These are phyloP conservation scores for Chytriomyces sp. DNA, from an alignment of 192 early-diverging fungal species.

Conservation along the genomic window DNA sequence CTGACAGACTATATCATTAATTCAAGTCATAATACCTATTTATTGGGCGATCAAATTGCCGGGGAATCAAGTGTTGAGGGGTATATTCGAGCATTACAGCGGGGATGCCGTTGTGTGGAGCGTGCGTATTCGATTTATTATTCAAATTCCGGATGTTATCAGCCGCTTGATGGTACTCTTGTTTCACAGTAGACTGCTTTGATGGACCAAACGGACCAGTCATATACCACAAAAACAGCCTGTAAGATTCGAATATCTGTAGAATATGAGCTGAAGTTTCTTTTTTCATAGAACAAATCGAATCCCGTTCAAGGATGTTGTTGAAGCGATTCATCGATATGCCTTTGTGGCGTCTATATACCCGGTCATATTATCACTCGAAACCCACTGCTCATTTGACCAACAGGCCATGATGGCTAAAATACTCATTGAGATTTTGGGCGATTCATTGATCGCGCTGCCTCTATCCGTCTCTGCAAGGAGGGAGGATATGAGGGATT, in stretches of 20 bases:
- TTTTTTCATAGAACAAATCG: constrained; percentile 62
- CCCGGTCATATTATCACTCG: constrained; percentile 84
- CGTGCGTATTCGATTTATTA: constrained; percentile 41
- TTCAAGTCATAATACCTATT: constrained; percentile 90
- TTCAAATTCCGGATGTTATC: constrained; percentile 21
- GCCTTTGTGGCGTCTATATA: constrained; percentile 84
- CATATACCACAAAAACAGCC: constrained; percentile 83
- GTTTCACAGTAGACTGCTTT: constrained; percentile 81
- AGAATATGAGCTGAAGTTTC: constrained; percentile 1
- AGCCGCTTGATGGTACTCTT: constrained; percentile 11
- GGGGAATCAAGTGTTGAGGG: constrained; percentile 81
- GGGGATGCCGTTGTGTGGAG: constrained; percentile 90
- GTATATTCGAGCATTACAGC: constrained; percentile 83
- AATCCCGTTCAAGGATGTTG: constrained; percentile 81
- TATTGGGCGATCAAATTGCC: constrained; percentile 81
- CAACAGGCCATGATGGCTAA: constrained; percentile 80
- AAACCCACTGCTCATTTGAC: constrained; percentile 76
- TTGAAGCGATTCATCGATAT: constrained; percentile 82
- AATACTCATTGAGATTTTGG: constrained; percentile 71
- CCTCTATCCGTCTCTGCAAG: constrained; percentile 40
- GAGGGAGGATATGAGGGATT: neutral
- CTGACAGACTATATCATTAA: constrained; percentile 83
- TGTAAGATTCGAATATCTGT: constrained; percentile 54
- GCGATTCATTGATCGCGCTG: constrained; percentile 64
- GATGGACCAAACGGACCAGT: constrained; percentile 82